Conservation (phyloP, 805 yeast genomes). For the Sporopachydermia quercuum region DNA sequence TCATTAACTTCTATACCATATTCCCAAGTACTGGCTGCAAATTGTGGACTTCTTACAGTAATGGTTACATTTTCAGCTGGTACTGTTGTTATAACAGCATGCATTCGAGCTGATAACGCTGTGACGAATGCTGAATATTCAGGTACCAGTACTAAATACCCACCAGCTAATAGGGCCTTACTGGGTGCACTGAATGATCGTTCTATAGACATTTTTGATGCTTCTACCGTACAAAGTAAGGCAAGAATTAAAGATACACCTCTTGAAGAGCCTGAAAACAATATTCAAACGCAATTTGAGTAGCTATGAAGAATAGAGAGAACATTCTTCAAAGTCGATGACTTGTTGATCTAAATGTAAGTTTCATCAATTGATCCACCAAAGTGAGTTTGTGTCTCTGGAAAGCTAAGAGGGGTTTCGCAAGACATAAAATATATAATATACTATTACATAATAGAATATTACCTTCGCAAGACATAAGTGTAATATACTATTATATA, state of each 20-base stretch:
- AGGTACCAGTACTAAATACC: conserved; percentile 80
- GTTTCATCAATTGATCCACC: too few relatives aligned
- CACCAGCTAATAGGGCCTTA: conserved; percentile 88
- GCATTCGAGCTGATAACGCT: conserved; percentile 84
- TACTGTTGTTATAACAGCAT: conserved; percentile 36
- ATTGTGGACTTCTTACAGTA: conserved; percentile 61
- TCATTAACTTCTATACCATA: conserved; percentile 23
- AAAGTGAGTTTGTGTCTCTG: too few relatives aligned
- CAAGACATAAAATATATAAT: too few relatives aligned
- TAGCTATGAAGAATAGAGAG: too few relatives aligned
- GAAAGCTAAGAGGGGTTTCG: too few relatives aligned
- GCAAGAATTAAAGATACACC: conserved; percentile 4
- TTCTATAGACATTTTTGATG: conserved; percentile 2
- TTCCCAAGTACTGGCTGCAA: conserved; percentile 53
- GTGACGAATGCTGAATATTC: conserved; percentile 62
- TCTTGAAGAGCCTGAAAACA: neutral
- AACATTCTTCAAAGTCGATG: too few relatives aligned
- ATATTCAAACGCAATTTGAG: too few relatives aligned
- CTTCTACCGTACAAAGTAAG: too few relatives aligned
- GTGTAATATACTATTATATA: too few relatives aligned
- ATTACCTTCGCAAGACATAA: too few relatives aligned
- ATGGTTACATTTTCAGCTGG: conserved; percentile 16
- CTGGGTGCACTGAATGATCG: conserved; percentile 86
- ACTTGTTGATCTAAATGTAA: too few relatives aligned
- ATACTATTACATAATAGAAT: too few relatives aligned